These are phyloP conservation scores for Triangularia verruculosa DNA, from an alignment of 2,329 filamentous ascomycete species.

Conservation along the genomic window DNA sequence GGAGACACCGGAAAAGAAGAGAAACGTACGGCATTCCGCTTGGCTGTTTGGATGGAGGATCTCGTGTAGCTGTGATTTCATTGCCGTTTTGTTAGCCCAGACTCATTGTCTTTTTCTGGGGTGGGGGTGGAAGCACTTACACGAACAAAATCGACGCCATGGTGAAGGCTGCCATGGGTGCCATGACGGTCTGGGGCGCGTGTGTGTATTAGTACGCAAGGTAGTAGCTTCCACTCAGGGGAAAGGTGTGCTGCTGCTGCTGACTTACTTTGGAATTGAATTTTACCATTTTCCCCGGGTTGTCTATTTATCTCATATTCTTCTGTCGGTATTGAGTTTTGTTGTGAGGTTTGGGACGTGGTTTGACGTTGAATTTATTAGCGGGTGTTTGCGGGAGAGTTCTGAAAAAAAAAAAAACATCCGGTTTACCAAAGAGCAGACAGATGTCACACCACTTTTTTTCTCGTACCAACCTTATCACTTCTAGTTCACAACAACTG, in stretches of 20 bases:
- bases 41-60: slow-evolving; percentile 25
- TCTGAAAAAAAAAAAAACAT: no score
- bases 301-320: not conserved
- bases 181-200: slow-evolving; percentile 8
- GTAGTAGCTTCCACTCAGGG: no score
- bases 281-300: slow-evolving; percentile 2
- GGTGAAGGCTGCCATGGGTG: slow-evolving; percentile 7
- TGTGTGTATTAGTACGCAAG: no score
- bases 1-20: not conserved
- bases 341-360: not conserved
- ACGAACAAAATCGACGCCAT: slow-evolving; percentile 8
- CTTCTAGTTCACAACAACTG: no score
- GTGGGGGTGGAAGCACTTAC: no score
- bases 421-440: no score
- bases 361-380: no score
- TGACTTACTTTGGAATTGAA: not conserved
- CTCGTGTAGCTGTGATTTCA: slow-evolving; percentile 26
- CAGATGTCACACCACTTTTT: no score
- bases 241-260: no score
- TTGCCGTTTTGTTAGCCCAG: not conserved
- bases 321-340: not conserved
- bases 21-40: slow-evolving; percentile 23
- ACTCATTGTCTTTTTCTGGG: no score
- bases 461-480: no score
- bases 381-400: not conserved